Base-by-base conservation (phyloP, 805 yeast genomes). In the Teunomyces atbi region DNA sequence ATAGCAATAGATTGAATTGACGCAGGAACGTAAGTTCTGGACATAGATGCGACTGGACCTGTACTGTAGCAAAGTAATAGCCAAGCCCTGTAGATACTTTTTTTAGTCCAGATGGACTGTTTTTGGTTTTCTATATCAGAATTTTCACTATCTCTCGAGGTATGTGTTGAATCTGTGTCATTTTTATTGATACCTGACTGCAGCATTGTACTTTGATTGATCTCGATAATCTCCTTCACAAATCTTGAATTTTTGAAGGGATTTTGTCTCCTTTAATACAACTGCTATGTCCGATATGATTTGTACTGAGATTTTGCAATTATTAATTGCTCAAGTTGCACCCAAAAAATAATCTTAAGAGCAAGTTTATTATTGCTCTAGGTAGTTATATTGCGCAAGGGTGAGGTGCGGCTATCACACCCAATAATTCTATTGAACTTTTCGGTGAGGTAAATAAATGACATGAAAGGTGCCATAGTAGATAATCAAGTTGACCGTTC, bases 11-110 rank as follows among this genome's bases (percentile, higher is more conserved):
- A 65, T 53, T 71, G 75, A 23, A 71, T 61, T 0, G 61, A 63
- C 0, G 74, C 75, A 6, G 75, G 73, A 15, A 71, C 68, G 47
- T 71, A 71, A 1, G 73, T 61, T 44, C 71, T 57, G 3, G 66
- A 46, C 74, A 71, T 68, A 6, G 74, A 64, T 1, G 74, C 63
- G 0, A 68, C 73, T 1, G 76, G 76, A 1, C 77, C 77, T 1
- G 75, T 70, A 3, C 70, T 54, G 49, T 62, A 71, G 47, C 75
- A 69, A 5, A 71, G 47, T 5, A 68, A 53, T 2, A 71, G 53
- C 77, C 77, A 71, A 11, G 69, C 51, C 18, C 63, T 44, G 43
- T 52, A 65, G 5, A 56, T 49, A 4, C 53, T 49, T 35, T 51
- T 57, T 37, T 50, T 52, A 15, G 44, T 46, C 62, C 64, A 61